Evolutionary conservation across 202 grass and related monocot genomes (phyloP).

Genomic region (Sporobolus alterniflorus): DNA sequence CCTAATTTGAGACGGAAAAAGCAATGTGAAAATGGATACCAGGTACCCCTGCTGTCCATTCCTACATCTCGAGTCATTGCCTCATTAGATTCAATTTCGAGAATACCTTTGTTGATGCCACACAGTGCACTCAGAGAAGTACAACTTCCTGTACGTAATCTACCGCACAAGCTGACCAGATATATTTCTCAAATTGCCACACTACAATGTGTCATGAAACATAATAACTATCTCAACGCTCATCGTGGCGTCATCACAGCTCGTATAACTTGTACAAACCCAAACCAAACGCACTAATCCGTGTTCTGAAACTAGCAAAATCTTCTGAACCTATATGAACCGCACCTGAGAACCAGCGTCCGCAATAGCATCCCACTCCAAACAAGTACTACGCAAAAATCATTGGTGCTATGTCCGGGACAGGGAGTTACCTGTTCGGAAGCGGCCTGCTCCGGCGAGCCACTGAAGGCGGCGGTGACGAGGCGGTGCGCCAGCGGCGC

Average conservation of each 20-base stretch:
- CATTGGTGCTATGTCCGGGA: neutral
- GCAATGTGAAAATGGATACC: neutral
- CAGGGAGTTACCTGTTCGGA: conserved; percentile 32
- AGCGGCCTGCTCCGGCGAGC: conserved; percentile 5
- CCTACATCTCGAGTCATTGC: neutral
- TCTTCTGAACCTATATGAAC: neutral
- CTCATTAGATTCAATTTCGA: neutral
- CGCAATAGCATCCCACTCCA: neutral
- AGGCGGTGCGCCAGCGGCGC: conserved; percentile 15
- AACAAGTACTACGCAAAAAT: neutral
- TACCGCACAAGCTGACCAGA: neutral
- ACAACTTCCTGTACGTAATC: neutral
- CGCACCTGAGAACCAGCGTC: neutral
- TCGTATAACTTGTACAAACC: neutral
- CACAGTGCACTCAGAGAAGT: neutral
- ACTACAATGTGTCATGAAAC: neutral
- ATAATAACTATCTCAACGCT: neutral
- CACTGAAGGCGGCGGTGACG: conserved; percentile 17
- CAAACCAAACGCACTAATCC: neutral
- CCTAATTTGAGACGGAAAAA: neutral
- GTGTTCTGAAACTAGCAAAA: conserved; percentile 11
- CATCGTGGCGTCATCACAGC: neutral
- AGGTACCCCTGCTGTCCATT: neutral
- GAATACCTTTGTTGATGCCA: neutral
- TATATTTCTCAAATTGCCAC: neutral